Evolutionary conservation across 2,329 filamentous ascomycete species (phyloP), one percentile per base, ranked within the genome.

Genomic region (Paraconiothyrium sp.): DNA sequence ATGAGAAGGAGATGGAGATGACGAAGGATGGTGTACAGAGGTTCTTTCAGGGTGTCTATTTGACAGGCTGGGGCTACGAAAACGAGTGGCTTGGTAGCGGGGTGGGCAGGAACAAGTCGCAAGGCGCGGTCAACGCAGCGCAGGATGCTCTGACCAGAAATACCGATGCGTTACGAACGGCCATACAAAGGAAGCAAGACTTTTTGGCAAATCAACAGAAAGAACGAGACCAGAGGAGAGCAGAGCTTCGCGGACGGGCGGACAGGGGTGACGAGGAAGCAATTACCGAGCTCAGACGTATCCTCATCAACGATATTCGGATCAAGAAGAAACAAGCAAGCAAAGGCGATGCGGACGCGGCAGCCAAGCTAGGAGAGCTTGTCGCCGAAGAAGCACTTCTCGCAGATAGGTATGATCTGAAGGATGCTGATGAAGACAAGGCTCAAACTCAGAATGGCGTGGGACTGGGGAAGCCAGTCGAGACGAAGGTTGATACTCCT

Each of bases 41-140:
- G 30, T 92, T 86, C 72, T 86, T 84, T 2, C 84, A 93, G 1
- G 89, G 85, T 0, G 84, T 88, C 0, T 91, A 87, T 68, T 79
- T 93, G 32, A 85, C 87, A 22, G 91, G 90, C 0, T 91, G 89
- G 83, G 91, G 90, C 4, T 88, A 90, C 76, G 84, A 83, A 35
- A 81, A 86, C 52, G 85, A 87, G 72, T 79, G 86, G 59, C 77
- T 94, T 6, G 91, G 88, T 0, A 83, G 82, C 48, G 91, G 90
- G 0, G 85, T 84, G 35, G 91, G 86, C 1, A 78, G 87, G 64
- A 87, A 85, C 58, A 93, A 93, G 79, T 87, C 86, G 59, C 89
- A 92, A 59, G 92, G 91, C 1, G 89, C 89, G 0, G 81, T 85
- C 14, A 88, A 86, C 66, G 91, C 91, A 1, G 92, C 92, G 0